Base-by-base conservation (phyloP, 2,329 filamentous ascomycete species). In the Aplosporella prunicola region DNA sequence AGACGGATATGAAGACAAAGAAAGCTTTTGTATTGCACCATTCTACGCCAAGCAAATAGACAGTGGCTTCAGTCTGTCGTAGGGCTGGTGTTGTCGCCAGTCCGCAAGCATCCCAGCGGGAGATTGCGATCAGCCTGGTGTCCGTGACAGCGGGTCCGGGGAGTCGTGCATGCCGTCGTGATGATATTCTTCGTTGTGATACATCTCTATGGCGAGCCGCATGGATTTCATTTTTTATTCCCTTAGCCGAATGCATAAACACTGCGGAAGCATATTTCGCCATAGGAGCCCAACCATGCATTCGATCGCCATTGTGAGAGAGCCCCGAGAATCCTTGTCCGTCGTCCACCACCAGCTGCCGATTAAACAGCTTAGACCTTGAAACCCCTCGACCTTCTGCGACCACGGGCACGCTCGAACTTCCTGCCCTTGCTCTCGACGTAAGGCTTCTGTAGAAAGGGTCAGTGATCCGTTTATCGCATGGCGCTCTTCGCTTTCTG, bases 341-440 rank as follows among this genome's bases (percentile, higher is more conserved):
- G 9, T 5, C 11, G 29, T 4, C 29, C 29, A 20, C 10, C 17
- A 31, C 29, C 17, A 31, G 45, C 48, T 33, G 20, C 24, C 47
- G 45, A n/a, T n/a, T n/a, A n/a, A n/a, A n/a, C n/a, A n/a, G 35
- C 66, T 85, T 94, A 98, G 66, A 98, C 91, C 87, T 98, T 98
- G 88, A 98, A 98, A 78, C 93, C 91, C 63, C 84, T 80, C 60
- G 88, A 96, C 67, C 87, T 77, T 82, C 91, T 93, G 72, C 91
- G 88, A 71, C 91, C 93, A 91, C 91, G 88, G 62, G 88, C 91
- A 62, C 80, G 78, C 82, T 98, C 93, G 76, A 98, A 98, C 78
- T 98, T 98, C 72, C 91, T 83, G 63, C 93, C 93, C 84, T 98
- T 98, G 76, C 86, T 93, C 71, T 86, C 78, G 61, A 98, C 78